Base-by-base conservation (phyloP, 257 asterid species). In the Plantago major region DNA sequence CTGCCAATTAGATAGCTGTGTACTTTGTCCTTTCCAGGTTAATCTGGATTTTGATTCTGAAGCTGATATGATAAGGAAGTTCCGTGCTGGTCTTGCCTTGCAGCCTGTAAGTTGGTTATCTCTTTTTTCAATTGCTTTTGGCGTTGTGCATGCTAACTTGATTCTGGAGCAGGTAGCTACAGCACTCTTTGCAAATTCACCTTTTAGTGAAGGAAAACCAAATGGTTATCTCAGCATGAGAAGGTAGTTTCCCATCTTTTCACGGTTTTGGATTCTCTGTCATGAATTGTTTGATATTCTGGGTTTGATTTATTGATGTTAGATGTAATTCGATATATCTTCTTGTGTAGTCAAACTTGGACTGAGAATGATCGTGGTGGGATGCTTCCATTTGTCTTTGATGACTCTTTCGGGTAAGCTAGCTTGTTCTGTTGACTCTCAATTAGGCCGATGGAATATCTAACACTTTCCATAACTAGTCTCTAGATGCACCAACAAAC, bases 311-410 rank as follows among this genome's bases (percentile, higher is more conserved):
- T 22, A 1, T 33, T 4, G 40, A 33, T 33, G 40, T 33, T 22
- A 22, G 26, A 33, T 33, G 6, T 33, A 33, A 33, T 7, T 33
- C 8, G 50, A 16, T 6, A 68, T 37, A 60, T 67, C 13, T 19
- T 47, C 7, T 74, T 71, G 70, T 54, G 65, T 93, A 92, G 99
- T 79, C 99, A 86, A 67, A 89, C 84, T 65, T 92, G 99, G 99
- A 86, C 97, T 3, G 97, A 92, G 74, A 84, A 79, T 46, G 60
- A 82, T 62, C 99, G 97, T 11, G 63, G 95, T 55, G 99, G 99
- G 79, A 89, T 92, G 95, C 96, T 92, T 73, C 99, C 99, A 12
- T 89, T 92, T 60, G 99, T 92, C 64, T 92, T 92, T 77, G 96
- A 89, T 74, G 96, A 89, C 68, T 80, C 99, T 42, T 92, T 92